Base-by-base conservation (phyloP, 345 rosid species). In the Aquilaria malaccensis region DNA sequence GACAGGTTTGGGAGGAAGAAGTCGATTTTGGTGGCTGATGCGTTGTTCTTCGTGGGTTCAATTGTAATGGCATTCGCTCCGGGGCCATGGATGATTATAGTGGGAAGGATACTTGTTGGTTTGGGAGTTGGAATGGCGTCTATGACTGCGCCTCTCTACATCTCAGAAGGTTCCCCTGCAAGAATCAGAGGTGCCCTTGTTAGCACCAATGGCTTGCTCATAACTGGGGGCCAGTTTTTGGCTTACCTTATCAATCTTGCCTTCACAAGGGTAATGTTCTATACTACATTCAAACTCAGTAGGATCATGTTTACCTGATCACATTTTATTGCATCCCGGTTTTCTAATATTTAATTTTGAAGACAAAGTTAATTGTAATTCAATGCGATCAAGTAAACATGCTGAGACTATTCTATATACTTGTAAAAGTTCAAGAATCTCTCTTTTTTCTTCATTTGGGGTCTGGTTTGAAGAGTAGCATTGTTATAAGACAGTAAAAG, bases 81-180 rank as follows among this genome's bases (percentile, higher is more conserved):
- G 0, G 81, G 73, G 52, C 96, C 95, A 0, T 79, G 85, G 86
- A 70, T 94, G 48, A 80, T 90, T 53, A 77, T 90, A 49, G 0
- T 88, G 0, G 99, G 97, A 7, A 84, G 97, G 67, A 48, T 88
- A 60, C 76, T 94, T 4, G 92, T 90, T 12, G 99, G 99, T 4
- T 69, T 90, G 2, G 99, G 99, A 10, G 97, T 90, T 4, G 97
- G 97, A 52, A 90, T 85, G 95, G 99, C 96, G 51, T 94, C 99
- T 62, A 90, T 94, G 97, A 87, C 96, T 0, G 62, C 99, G 0
- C 97, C 99, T 31, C 94, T 94, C 37, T 94, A 94, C 58, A 94
- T 94, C 50, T 90, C 99, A 0, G 96, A 94, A 66, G 82, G 90
- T 15, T 94, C 97, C 13, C 99, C 99, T 30, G 95, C 96, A 3